Base-by-base conservation (phyloP, 495 filamentous ascomycete species). In the Pyronema omphalodes region DNA sequence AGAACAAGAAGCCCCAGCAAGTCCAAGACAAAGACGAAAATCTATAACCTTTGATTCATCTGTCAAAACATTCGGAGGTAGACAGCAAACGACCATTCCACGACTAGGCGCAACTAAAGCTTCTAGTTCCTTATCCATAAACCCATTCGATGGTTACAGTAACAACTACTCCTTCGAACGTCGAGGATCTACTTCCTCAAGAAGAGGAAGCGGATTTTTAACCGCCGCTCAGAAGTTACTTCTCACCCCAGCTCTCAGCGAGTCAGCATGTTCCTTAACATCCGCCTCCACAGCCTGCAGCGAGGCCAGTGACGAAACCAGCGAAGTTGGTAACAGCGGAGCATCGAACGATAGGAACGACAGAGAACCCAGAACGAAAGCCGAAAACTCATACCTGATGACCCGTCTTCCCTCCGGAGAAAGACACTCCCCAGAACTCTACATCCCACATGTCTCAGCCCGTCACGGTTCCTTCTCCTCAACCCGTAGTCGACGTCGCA, bases 211-310 rank as follows among this genome's bases (percentile, higher is more conserved):
- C 23, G 23, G 23, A 29, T 29, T 29, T 5, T 29, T 29, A 29
- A 29, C 23, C 1, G 23, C 23, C 23, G 50, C 50, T 8, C 37
- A 40, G 8, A 52, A 52, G 34, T 40, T 52, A n/a, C 37, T 52
- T 3, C 18, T 29, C 23, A 3, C 50, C 6, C 50, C 50, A 14
- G 15, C 23, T 11, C 35, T 51, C 11, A 57, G 41, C 12, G 58
- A 59, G 6, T 46, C 49, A 9, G 44, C 59, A 33, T 73, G 74
- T 12, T 82, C 79, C 8, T 68, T 83, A 56, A 82, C 79, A 5
- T 79, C 78, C 0, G 69, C 71, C 29, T 73, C 76, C 11, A 80
- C 77, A 19, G 71, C 68, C 39, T 80, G 23, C 5, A 29, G 23
- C 23, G 23, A 29, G 23, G 23, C 23, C 23, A 29, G 23, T 29